Percentiles rank a stretch among this genome's conserved stretches.
phyloP scores from a whole-genome alignment of 2,329 filamentous ascomycete species.

The Podosphaera xanthii region DNA sequence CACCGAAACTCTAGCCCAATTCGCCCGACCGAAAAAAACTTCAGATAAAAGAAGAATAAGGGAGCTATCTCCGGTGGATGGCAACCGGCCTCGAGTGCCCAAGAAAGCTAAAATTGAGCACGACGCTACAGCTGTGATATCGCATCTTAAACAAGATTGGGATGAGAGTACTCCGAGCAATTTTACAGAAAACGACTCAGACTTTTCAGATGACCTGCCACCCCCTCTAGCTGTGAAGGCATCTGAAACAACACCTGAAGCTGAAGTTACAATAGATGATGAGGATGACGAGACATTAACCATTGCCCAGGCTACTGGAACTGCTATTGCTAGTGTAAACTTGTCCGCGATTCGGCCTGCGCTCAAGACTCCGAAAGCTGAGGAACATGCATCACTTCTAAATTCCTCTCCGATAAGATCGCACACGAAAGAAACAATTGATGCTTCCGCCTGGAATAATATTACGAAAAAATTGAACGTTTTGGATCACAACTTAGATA shows the following conservation, averaged over 20 bases:
- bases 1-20: slow-evolving; percentile 33
- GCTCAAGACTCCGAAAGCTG: slow-evolving; percentile 49
- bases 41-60: slow-evolving; percentile 59
- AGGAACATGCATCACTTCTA: slow-evolving; percentile 43
- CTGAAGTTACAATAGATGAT: slow-evolving; percentile 35
- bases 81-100: slow-evolving; percentile 25
- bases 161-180: slow-evolving; percentile 19
- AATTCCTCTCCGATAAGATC: slow-evolving; percentile 54
- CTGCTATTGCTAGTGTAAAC: slow-evolving; percentile 54
- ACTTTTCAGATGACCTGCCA: slow-evolving; percentile 67
- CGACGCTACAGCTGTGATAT: slow-evolving; percentile 24
- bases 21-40: slow-evolving; percentile 44
- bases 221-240: slow-evolving; percentile 29
- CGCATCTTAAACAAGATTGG: slow-evolving; percentile 24
- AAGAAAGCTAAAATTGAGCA: slow-evolving; percentile 35
- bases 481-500: slow-evolving; percentile 46
- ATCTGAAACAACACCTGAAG: slow-evolving; percentile 48
- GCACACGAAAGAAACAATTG: slow-evolving; percentile 31
- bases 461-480: slow-evolving; percentile 74
- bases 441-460: slow-evolving; percentile 71
- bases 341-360: slow-evolving; percentile 58
- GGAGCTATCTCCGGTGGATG: slow-evolving; percentile 46
- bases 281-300: slow-evolving; percentile 71
- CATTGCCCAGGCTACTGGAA: slow-evolving; percentile 51
- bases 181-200: slow-evolving; percentile 28